Evolutionary conservation across 1,284 basidiomycete species (phyloP).

Genomic region (Cryptococcus sp.): DNA sequence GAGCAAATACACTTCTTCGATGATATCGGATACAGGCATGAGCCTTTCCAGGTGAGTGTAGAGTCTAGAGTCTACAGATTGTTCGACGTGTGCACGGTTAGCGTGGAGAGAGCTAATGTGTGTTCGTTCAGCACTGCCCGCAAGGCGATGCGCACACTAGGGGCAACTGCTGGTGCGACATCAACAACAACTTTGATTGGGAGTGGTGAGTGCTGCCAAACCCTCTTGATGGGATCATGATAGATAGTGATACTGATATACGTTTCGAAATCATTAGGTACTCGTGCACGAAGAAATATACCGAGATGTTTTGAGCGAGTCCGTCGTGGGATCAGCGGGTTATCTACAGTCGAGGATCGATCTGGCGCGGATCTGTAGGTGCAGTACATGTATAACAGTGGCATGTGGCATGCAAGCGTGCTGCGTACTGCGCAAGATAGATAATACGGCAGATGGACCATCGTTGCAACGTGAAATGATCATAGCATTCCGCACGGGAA

Average conservation of each 20-base stretch:
- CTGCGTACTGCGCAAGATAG: too few species aligned
- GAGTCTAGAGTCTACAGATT: too few species aligned
- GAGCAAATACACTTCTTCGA: conserved; percentile 75
- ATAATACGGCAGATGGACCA: too few species aligned
- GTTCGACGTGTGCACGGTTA: too few species aligned
- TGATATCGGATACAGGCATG: conserved; percentile 55
- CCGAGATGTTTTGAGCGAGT: conserved; percentile 28
- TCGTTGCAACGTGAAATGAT: not conserved
- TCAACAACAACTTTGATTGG: conserved; percentile 51
- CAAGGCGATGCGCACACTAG: conserved; percentile 50
- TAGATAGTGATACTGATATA: not conserved
- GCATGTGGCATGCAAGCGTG: too few species aligned
- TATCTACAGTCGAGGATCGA: not conserved
- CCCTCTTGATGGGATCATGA: not conserved
- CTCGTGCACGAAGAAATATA: conserved; percentile 44
- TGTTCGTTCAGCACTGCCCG: conserved; percentile 46
- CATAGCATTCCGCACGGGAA: conserved; percentile 6
- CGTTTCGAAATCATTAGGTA: conserved; percentile 25
- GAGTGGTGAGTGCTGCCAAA: conserved; percentile 40
- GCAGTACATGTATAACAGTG: too few species aligned
- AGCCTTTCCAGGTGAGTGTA: conserved; percentile 46
- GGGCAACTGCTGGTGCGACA: conserved; percentile 52
- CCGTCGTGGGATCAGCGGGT: not conserved
- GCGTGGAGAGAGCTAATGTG: not conserved
- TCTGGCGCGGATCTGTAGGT: not conserved